phyloP scores from a whole-genome alignment of 306 rosid genomes.

The Alnus glutinosa region DNA sequence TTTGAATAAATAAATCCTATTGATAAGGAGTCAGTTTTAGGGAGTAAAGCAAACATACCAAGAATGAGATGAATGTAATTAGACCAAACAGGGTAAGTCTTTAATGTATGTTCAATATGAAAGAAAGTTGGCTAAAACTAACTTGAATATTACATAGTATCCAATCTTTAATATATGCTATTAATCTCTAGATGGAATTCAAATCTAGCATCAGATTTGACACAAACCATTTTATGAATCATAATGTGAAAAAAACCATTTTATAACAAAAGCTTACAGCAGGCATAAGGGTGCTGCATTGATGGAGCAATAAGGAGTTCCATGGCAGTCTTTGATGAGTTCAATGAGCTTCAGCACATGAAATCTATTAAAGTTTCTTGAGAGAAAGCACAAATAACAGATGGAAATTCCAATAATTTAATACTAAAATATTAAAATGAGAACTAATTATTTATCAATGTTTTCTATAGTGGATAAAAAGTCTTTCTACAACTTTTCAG shows the following conservation, averaged over 20 bases:
- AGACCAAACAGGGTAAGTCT: not conserved
- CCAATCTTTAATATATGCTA: not conserved
- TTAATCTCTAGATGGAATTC: not conserved
- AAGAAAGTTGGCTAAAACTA: not conserved
- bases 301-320: not conserved
- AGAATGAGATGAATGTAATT: conserved; percentile 33
- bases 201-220: too few relatives aligned
- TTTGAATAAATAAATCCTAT: not conserved
- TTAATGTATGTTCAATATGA: not conserved
- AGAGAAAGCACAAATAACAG: not conserved
- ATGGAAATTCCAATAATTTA: not conserved
- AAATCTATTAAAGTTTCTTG: not conserved
- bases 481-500: not conserved
- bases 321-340: not conserved
- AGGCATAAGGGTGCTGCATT: too few relatives aligned
- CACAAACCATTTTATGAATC: too few relatives aligned
- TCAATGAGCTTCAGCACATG: not conserved
- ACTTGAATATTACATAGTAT: not conserved
- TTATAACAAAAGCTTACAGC: too few relatives aligned
- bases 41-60: conserved; percentile 57
- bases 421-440: not conserved
- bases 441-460: too few relatives aligned
- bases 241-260: too few relatives aligned
- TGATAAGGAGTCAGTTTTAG: not conserved
- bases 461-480: not conserved